Evolutionary conservation across 305 asterid genomes (phyloP), one percentile per base, ranked within the genome.

Genomic region (Lippia alba): DNA sequence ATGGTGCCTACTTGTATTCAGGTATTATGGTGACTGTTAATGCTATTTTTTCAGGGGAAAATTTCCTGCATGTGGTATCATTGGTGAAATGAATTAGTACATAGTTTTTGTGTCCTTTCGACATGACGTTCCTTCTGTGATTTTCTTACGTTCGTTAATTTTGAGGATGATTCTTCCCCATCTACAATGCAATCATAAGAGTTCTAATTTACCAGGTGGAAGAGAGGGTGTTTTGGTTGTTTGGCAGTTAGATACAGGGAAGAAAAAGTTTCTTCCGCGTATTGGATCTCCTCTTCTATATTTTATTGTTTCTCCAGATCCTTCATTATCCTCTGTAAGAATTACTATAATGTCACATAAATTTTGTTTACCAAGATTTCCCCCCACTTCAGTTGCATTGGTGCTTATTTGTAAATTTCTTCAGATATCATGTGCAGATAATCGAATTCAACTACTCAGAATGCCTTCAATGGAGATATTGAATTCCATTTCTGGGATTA

Each of bases 401-500:
- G 75, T 73, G 74, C 70, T 69, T 68, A 71, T 77, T 74, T 73
- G 81, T 78, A 49, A 66, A 61, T 78, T 78, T 83, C 66, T 80
- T 78, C 94, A 94, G 99, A 82, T 94, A 74, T 94, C 99, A 24
- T 87, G 97, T 77, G 91, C 97, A 86, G 97, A 94, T 82, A 94
- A 94, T 74, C 83, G 63, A 70, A 80, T 94, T 81, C 89, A 83
- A 74, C 80, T 94, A 51, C 87, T 94, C 65, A 80, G 85, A 79
- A 83, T 86, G 96, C 96, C 97, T 71, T 83, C 96, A 1, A 83
- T 89, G 96, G 96, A 85, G 78, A 83, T 86, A 16, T 53, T 76
- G 73, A 86, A 83, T 74, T 82, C 99, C 67, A 89, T 94, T 56
- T 87, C 96, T 1, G 99, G 99, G 74, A 94, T 94, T 76, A 86